Percentiles rank a stretch among this genome's conserved stretches.
Evolutionary conservation across 2,329 filamentous ascomycete genomes (phyloP).

Genomic region (Dactylellina cionopaga): DNA sequence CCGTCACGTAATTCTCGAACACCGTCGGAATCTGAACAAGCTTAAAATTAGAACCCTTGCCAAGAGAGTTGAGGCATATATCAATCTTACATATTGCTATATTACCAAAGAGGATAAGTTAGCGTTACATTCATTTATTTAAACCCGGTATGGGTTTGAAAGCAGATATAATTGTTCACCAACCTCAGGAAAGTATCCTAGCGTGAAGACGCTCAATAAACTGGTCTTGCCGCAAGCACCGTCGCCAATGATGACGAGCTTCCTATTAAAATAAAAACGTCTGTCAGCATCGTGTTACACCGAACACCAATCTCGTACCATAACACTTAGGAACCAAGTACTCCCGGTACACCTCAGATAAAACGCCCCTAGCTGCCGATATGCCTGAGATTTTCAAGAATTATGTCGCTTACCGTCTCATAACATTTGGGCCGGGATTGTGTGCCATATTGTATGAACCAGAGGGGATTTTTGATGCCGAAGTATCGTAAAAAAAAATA

Average conservation of each 20-base stretch:
- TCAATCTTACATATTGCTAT: constrained; percentile 47
- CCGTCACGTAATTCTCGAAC: constrained; percentile 99
- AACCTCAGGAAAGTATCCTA: constrained; percentile 97
- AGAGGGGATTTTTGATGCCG: background rate
- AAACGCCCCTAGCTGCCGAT: background rate
- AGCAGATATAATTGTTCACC: constrained; percentile 61
- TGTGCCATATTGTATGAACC: constrained; percentile 61
- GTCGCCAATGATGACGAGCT: constrained; percentile 95
- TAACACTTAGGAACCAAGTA: too few species aligned
- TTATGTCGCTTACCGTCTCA: constrained; percentile 70
- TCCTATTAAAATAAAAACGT: constrained; percentile 67
- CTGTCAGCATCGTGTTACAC: constrained; percentile 20
- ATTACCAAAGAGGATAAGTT: background rate
- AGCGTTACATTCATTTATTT: constrained; percentile 33
- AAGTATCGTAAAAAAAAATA: constrained; percentile 4
- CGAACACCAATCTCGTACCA: background rate
- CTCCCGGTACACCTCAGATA: background rate
- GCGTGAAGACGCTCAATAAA: constrained; percentile 94
- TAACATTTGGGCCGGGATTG: constrained; percentile 67
- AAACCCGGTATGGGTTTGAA: too few species aligned
- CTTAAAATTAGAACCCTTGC: constrained; percentile 29
- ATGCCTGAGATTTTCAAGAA: background rate
- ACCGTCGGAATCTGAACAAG: constrained; percentile 83
- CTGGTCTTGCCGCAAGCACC: constrained; percentile 98
- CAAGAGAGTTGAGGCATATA: background rate